Evolutionary conservation across 306 rosid genomes (phyloP), one percentile per base, ranked within the genome.

Genomic region (Gynostemma pentaphyllum): DNA sequence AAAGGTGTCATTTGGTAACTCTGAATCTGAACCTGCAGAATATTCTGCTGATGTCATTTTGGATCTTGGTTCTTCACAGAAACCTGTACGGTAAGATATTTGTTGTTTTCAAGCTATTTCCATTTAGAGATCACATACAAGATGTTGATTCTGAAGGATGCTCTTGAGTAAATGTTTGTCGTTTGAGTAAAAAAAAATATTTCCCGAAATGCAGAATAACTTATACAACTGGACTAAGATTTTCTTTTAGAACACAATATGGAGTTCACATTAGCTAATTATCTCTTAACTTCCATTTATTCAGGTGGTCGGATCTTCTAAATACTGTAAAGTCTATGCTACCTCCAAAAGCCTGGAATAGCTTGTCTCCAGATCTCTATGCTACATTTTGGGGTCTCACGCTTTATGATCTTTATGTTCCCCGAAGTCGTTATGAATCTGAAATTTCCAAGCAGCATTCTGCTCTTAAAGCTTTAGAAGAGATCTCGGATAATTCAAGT

Each of bases 381-480:
- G 81, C 94, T 8, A 86, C 99, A 24, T 92, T 92, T 74, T 92
- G 99, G 99, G 99, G 99, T 68, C 99, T 92, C 71, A 92, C 96
- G 1, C 91, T 92, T 37, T 92, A 92, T 67, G 99, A 92, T 75
- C 85, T 92, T 60, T 82, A 88, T 65, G 95, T 92, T 73, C 99
- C 99, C 10, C 87, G 82, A 76, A 88, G 72, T 68, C 84, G 99
- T 54, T 92, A 92, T 18, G 94, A 88, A 68, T 79, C 94, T 5
- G 99, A 92, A 83, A 84, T 88, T 77, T 72, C 85, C 60, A 92
- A 88, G 78, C 85, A 88, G 74, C 96, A 92, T 71, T 82, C 90
- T 69, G 83, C 83, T 67, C 87, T 92, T 16, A 92, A 92, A 72
- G 86, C 88, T 51, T 77, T 92, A 78, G 99, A 92, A 80, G 99